Evolutionary conservation across 768 basidiomycete species (phyloP), one percentile per base, ranked within the genome.

Genomic region (Agaricus sinodeliciosus): DNA sequence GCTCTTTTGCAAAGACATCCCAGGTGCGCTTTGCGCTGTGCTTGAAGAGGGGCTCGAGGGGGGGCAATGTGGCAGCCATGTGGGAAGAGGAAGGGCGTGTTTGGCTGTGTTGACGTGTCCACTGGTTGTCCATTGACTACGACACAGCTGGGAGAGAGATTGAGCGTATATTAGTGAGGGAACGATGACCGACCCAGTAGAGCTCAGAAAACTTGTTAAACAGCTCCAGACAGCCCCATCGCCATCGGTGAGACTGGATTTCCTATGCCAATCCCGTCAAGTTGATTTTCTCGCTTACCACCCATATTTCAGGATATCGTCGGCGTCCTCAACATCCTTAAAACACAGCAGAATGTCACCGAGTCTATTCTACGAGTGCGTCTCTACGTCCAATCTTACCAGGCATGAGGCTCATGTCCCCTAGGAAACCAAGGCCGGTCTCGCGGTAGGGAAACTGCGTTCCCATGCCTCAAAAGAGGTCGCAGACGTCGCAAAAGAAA

Each of bases 361-460:
- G 88, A 90, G 73, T 68, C 78, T 15, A 68, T 89, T 18, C 72
- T 90, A 49, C 81, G 88, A 76, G 88, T 90, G 69, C 61, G 85
- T 77, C 63, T 65, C 66, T 57, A 59, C 52, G 55, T 66, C 62
- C 59, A 50, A 56, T 59, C 56, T 48, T 2, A 22, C 51, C 45
- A 46, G 25, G 37, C 35, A 53, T 31, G 41, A 31, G 4, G 62
- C 37, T 54, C 55, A 50, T 51, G 22, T 49, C 47, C 31, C 57
- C 26, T 61, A 94, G 93, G 92, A 94, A 69, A 94, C 90, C 67
- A 94, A 88, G 68, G 87, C 85, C 3, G 93, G 93, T 45, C 71
- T 95, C n/a, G 88, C 91, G 0, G 91, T 96, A 2, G 91, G 92
- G 48, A 94, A 94, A 71, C 77, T 94, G 15, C 81, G 93, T 43